phyloP scores from a whole-genome alignment of 2,329 filamentous ascomycete genomes.

The Botrytis byssoidea region DNA sequence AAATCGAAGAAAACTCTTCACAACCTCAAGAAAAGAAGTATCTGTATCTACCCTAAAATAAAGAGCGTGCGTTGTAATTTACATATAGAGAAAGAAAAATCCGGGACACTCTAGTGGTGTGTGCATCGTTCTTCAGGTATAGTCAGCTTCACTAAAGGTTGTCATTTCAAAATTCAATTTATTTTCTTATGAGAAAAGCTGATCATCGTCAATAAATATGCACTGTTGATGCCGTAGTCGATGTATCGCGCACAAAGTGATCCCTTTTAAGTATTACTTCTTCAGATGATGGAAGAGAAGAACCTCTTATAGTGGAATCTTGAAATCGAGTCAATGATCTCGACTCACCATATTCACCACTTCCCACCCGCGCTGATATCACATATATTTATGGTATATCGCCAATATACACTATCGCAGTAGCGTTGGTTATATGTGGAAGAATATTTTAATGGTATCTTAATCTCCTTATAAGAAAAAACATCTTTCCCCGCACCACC shows the following conservation, averaged over 20 bases:
- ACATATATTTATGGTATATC: fast-evolving
- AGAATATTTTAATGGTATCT: neutral
- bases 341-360: neutral
- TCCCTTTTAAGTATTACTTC: neutral
- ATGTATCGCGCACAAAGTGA: no score
- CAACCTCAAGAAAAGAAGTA: no score
- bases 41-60: no score
- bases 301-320: neutral
- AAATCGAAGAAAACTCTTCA: no score
- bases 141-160: neutral
- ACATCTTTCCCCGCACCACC: no score
- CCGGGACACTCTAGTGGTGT: neutral
- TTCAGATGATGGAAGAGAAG: neutral
- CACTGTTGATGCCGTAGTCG: neutral
- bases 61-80: no score
- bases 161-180: fast-evolving
- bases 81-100: fast-evolving
- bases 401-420: fast-evolving
- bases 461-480: neutral
- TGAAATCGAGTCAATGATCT: neutral
- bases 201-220: neutral
- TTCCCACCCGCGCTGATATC: neutral
- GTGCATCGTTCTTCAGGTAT: neutral
- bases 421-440: fast-evolving
- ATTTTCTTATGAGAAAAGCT: fast-evolving